These are phyloP conservation scores for Zygoascus hellenicus DNA, from an alignment of 1,139 yeast genomes.

Conservation along the genomic window DNA sequence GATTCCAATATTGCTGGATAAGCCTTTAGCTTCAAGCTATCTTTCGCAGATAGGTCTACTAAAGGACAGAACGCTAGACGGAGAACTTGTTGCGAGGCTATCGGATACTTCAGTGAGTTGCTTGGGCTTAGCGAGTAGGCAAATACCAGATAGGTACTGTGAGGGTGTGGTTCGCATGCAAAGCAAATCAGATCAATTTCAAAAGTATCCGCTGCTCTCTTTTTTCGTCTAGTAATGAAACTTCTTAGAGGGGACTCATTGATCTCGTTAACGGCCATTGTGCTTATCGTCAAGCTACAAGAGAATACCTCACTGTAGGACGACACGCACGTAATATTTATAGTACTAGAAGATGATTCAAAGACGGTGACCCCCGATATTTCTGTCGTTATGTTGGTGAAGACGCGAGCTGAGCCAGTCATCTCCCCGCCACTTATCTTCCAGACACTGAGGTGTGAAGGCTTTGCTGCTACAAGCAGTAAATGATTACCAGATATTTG, in stretches of 20 bases:
- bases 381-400: conserved; percentile 3
- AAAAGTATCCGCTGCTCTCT: conserved; percentile 10
- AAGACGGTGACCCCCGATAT: conserved; percentile 1
- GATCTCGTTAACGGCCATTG: background rate
- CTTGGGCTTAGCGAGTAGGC: conserved; percentile 20
- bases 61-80: conserved; percentile 21
- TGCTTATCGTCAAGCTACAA: conserved; percentile 10
- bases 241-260: conserved; percentile 1
- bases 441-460: conserved; percentile 2
- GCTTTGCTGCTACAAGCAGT: background rate
- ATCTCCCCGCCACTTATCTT: background rate
- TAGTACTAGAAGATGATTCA: background rate
- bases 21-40: background rate
- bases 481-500: background rate
- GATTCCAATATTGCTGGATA: conserved; percentile 18
- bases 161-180: conserved; percentile 20
- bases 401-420: background rate
- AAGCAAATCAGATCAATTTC: conserved; percentile 18
- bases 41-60: conserved; percentile 6
- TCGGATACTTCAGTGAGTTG: conserved; percentile 21
- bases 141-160: conserved; percentile 19
- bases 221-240: conserved; percentile 13
- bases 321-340: conserved; percentile 15
- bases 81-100: conserved; percentile 20
- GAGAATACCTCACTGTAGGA: conserved; percentile 18